Evolutionary conservation across 176 grass and related monocot species (phyloP), one percentile per base, ranked within the genome.

Genomic region (Lolium multiflorum): DNA sequence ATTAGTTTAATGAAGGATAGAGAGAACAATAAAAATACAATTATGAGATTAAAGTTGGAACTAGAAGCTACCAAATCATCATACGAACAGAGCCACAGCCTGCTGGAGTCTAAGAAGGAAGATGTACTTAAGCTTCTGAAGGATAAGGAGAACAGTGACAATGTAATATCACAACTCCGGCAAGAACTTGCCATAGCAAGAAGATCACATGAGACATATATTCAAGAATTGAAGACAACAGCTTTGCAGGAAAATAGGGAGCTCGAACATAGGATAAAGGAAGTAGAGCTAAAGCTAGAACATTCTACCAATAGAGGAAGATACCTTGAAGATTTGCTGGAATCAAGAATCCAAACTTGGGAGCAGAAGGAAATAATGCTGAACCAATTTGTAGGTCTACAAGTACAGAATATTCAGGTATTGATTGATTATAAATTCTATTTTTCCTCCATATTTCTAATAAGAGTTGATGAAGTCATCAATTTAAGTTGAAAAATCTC

Each of bases 1-100:
- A 71, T 43, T 79, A 88, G 70, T 71, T 79, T 94, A 77, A 89
- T 85, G 81, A 93, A 89, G 63, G 91, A 89, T 37, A 91, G 90
- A 84, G 92, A 92, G 75, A 76, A 82, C 2, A 60, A 25, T 80
- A 79, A 89, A 13, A 6, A 16, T 65, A 79, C 20, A 76, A 59
- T 87, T 68, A 52, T 82, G 56, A 90, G 66, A 77, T 59, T 92
- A 43, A 87, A 62, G n/a, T 10, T 65, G 6, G 79, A 92, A 61
- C 22, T 92, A 83, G 79, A 92, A 74, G 20, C 83, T 22, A 39
- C 56, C 37, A 94, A 87, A 78, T 90, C 65, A 64, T 90, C 78
- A 54, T 94, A 85, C 58, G 44, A 81, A 64, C 82, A 86, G 37
- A 86, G 81, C 80, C 61, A 77, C 7, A 65, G 43, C 43, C 18